A percentile compares a stretch with the other conserved stretches of the same genome.
Evolutionary conservation across 129 eudicot species (phyloP).

Genomic region (Glebionis coronaria): DNA sequence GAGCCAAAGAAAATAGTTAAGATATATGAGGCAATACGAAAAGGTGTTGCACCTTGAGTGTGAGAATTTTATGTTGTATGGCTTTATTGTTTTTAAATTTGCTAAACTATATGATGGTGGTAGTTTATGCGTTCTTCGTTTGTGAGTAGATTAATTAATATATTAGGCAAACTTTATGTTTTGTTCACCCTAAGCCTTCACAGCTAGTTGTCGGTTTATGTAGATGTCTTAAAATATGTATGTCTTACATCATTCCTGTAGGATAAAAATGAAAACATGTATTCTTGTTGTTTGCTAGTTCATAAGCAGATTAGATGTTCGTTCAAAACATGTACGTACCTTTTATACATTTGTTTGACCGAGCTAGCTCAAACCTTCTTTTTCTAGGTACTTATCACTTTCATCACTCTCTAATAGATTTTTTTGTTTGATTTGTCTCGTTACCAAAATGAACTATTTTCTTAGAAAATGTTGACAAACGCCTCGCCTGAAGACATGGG

Average conservation of each 20-base stretch:
- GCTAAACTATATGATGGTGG: background rate
- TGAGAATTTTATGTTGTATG: constrained; percentile 15
- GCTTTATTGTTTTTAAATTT: background rate
- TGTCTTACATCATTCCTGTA: background rate
- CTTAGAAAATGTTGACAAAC: too few species aligned
- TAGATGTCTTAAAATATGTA: background rate
- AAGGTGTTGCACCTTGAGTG: constrained; percentile 26
- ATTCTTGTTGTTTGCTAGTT: too few species aligned
- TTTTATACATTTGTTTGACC: too few species aligned
- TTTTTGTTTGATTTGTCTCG: too few species aligned
- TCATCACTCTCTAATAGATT: too few species aligned
- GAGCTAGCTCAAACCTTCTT: too few species aligned
- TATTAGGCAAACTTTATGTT: background rate
- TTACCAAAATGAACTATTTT: too few species aligned
- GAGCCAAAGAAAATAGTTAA: constrained; percentile 15
- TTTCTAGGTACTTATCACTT: too few species aligned
- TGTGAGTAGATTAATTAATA: background rate
- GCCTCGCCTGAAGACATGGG: too few species aligned
- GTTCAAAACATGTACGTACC: too few species aligned
- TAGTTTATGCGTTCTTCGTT: background rate
- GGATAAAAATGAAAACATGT: too few species aligned
- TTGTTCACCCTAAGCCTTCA: background rate
- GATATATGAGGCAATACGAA: constrained; percentile 25
- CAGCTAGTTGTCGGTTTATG: background rate
- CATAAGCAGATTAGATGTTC: too few species aligned